Base-by-base conservation (phyloP, 768 basidiomycete genomes). In the Pleurotus sapidus region DNA sequence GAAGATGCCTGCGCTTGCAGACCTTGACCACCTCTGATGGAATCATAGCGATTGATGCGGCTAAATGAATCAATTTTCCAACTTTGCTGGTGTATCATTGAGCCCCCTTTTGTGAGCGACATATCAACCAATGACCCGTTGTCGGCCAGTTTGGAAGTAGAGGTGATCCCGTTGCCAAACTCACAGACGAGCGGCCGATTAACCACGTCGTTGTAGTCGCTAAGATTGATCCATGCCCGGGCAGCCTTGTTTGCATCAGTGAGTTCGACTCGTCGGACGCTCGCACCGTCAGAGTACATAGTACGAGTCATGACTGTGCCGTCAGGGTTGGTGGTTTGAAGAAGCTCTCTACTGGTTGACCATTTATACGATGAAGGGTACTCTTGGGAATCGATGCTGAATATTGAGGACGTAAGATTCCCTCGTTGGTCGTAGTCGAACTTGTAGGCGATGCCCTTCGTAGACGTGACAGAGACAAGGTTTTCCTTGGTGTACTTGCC, bases 51-150 rank as follows among this genome's bases (percentile, higher is more conserved):
- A 3, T 51, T 46, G 49, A 60, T 60, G 9, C 56, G 46, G 18
- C 50, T 49, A 30, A 57, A 60, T 3, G 46, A 48, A 53, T 60
- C 59, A n/a, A 60, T 25, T 20, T 53, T 50, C 59, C 59, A 60
- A 17, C 49, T 50, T 40, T 60, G 59, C 6, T 17, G 56, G 2
- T 60, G 59, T 6, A 60, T 50, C 3, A 9, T 43, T 17, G 56
- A 17, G 14, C 49, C 56, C 17, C 25, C 34, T 3, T 57, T 51
- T 6, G 56, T 37, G 3, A 60, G 39, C 0, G 56, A 50, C 18
- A 57, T 57, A 12, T 50, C 56, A 5, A 56, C 17, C 15, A 60
- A 30, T 4, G 48, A 38, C 15, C 59, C 59, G 34, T 60, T 60
- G 27, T 9, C 37, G 43, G 56, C 46, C 3, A 60, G 27, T 3